A percentile compares a stretch with the other conserved stretches of the same genome.
phyloP scores from a whole-genome alignment of 345 rosid species.

The Balakata baccata region DNA sequence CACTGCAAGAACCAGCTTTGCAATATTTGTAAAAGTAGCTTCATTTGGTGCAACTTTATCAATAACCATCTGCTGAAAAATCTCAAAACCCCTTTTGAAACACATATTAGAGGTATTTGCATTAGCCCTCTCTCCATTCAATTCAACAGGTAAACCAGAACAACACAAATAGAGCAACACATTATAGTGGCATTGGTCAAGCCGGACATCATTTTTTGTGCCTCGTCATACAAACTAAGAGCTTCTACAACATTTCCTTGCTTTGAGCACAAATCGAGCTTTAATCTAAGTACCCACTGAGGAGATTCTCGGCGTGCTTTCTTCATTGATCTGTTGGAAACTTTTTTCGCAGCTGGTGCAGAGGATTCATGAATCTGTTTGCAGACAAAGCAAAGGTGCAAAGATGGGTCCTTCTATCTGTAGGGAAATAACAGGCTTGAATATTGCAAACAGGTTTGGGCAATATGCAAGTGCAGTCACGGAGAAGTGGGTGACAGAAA shows the following conservation, averaged over 20 bases:
- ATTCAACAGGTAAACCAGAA: conserved; percentile 31
- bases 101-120: conserved; percentile 34
- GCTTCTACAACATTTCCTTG: conserved; percentile 61
- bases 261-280: conserved; percentile 70
- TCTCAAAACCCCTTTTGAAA: conserved; percentile 68
- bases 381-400: conserved; percentile 41
- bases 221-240: conserved; percentile 79
- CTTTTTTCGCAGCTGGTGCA: conserved; percentile 11
- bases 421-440: conserved; percentile 17
- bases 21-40: conserved; percentile 79
- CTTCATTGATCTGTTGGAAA: conserved; percentile 48
- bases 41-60: conserved; percentile 74
- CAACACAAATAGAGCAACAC: conserved; percentile 77
- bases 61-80: conserved; percentile 64
- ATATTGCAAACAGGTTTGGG: conserved; percentile 18
- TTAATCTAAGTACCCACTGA: conserved; percentile 45
- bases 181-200: conserved; percentile 63
- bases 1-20: conserved; percentile 67
- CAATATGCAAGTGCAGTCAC: conserved; percentile 16
- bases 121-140: conserved; percentile 23
- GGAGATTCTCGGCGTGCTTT: conserved; percentile 58
- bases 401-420: conserved; percentile 34
- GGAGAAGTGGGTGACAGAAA: conserved; percentile 20
- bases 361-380: conserved; percentile 27
- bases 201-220: conserved; percentile 43